A percentile compares a stretch with the other conserved stretches of the same genome.
Evolutionary conservation across 2,329 filamentous ascomycete species (phyloP).

Genomic region (Fusarium sp.): DNA sequence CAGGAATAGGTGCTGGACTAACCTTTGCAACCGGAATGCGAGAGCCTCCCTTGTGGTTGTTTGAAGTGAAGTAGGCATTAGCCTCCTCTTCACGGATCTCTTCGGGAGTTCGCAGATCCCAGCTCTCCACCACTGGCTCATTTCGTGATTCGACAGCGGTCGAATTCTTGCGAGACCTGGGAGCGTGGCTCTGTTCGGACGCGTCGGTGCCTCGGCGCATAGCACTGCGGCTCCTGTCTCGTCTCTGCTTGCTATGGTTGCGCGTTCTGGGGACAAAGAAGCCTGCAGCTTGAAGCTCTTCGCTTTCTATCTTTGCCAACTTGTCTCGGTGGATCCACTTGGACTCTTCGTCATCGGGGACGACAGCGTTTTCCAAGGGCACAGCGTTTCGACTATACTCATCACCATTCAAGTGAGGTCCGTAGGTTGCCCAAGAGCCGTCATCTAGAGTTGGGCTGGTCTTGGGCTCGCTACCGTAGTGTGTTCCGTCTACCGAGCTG

Average conservation of each 20-base stretch:
- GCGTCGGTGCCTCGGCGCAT: constrained; percentile 50
- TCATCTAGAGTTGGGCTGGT: constrained; percentile 40
- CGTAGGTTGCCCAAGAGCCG: constrained; percentile 27
- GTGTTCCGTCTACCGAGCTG: constrained; percentile 41
- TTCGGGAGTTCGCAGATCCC: constrained; percentile 82
- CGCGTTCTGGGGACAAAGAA: constrained; percentile 70
- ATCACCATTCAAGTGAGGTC: constrained; percentile 41
- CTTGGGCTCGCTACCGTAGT: constrained; percentile 42
- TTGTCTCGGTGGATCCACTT: constrained; percentile 92
- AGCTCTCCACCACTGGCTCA: constrained; percentile 62
- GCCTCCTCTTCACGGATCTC: constrained; percentile 76
- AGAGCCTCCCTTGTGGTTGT: constrained; percentile 73
- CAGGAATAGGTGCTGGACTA: constrained; percentile 81
- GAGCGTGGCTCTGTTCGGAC: constrained; percentile 44
- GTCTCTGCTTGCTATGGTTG: constrained; percentile 62
- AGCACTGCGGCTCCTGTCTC: constrained; percentile 53
- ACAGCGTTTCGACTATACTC: constrained; percentile 44
- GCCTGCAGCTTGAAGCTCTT: constrained; percentile 83
- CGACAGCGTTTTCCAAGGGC: constrained; percentile 41
- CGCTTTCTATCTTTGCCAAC: constrained; percentile 82
- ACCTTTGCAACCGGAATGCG: constrained; percentile 88
- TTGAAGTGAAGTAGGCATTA: constrained; percentile 64
- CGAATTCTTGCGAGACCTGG: constrained; percentile 61
- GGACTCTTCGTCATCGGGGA: constrained; percentile 66
- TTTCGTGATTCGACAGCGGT: constrained; percentile 53